Base-by-base conservation (phyloP, 2,329 filamentous ascomycete species). In the Fusarium cicatricum region DNA sequence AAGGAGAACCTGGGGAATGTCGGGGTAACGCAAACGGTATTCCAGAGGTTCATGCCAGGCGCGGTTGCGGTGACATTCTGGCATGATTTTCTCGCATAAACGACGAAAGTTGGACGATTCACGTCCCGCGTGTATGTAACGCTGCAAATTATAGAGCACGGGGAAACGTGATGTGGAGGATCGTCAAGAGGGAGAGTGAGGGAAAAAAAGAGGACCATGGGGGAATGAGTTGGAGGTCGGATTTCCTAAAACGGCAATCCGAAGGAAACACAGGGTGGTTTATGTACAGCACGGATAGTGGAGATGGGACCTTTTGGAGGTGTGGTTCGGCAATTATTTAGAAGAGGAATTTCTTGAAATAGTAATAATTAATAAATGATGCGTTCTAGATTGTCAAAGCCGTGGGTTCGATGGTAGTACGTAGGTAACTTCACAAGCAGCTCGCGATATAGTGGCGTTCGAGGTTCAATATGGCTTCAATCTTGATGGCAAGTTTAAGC, bases 191-290 rank as follows among this genome's bases (percentile, higher is more conserved):
- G 19, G 23, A 38, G 28, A 28, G 34, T 10, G 9, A 15, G 32
- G 16, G n/a, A 23, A 38, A 28, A 26, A 31, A 23, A 33, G 33
- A 16, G 9, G 12, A 28, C 32, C n/a, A 39, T 14, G 32, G 34
- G 39, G 16, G 16, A 29, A 23, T 36, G 23, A 26, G 46, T 17
- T 38, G 33, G 39, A 60, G 47, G 36, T 39, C 62, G 60, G n/a
- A 26, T 62, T 28, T 42, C 55, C 44, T n/a, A 60, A 65, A 57
- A 8, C 21, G 54, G 65, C n/a, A 67, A 61, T 5, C 58, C 63
- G 60, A 44, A 26, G 34, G 32, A 52, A 8, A 23, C 11, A 15
- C 21, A n/a, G 41, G 42, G 52, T 37, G 9, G 4, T 9, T 15
- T n/a, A n/a, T n/a, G n/a, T n/a, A n/a, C n/a, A n/a, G n/a, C 4